A percentile compares a stretch with the other conserved stretches of the same genome.
Conservation (phyloP, 306 rosid genomes). For the Vigna nakashimae region DNA sequence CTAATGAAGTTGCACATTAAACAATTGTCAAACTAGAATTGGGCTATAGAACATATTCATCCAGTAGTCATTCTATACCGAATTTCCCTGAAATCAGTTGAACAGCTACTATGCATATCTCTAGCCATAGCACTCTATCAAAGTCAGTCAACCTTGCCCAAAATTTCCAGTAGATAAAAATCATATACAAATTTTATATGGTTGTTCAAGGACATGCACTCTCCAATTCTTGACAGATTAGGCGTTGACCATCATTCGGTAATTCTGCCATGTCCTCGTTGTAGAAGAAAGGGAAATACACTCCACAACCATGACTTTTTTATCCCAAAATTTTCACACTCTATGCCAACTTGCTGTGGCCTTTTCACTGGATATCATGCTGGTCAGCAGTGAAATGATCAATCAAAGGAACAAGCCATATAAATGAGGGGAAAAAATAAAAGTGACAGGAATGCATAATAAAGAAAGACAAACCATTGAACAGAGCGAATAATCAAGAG, state of each 20-base stretch:
- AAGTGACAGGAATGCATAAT: neutral
- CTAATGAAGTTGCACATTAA: neutral
- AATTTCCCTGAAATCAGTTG: slow-evolving; percentile 12
- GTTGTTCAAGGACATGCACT: slow-evolving; percentile 1
- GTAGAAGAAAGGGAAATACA: slow-evolving; percentile 4
- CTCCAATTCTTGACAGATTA: slow-evolving; percentile 13
- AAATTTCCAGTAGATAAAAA: slow-evolving; percentile 34
- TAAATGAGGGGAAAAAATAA: slow-evolving; percentile 14
- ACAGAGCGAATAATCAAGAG: slow-evolving; percentile 12
- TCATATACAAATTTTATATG: slow-evolving; percentile 30
- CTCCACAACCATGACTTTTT: slow-evolving; percentile 22
- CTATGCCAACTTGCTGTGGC: neutral
- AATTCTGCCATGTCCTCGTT: neutral
- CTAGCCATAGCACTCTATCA: neutral
- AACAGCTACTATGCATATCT: neutral
- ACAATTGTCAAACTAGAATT: neutral
- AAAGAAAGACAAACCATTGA: slow-evolving; percentile 38
- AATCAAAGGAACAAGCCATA: slow-evolving; percentile 9
- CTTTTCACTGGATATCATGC: slow-evolving; percentile 16
- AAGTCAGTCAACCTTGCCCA: slow-evolving; percentile 2
- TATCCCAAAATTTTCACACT: neutral
- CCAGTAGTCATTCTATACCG: neutral
- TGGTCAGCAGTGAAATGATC: slow-evolving; percentile 32
- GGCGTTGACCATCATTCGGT: neutral
- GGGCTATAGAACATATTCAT: neutral